Conservation (phyloP, 2,329 filamentous ascomycete species). For the Microcyclospora pomicola region DNA sequence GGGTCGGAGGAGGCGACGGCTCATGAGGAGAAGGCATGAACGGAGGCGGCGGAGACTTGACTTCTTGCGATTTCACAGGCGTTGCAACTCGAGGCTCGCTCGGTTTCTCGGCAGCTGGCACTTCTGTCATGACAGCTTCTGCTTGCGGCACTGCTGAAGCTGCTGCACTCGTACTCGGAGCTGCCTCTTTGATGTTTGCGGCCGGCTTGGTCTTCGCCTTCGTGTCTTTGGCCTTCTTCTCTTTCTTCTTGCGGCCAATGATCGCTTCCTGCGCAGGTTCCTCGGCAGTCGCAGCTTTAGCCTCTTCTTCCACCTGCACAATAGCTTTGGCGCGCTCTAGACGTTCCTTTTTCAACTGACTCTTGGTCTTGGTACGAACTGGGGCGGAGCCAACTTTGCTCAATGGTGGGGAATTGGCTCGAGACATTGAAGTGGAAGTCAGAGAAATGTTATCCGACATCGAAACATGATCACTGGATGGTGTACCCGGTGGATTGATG, state of each 20-base stretch:
- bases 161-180: constrained; percentile 11
- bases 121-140: constrained; percentile 1
- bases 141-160: constrained; percentile 14
- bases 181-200: constrained; percentile 14
- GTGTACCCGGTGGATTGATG: constrained; percentile 54
- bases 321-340: constrained; percentile 29
- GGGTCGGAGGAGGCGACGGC: constrained; percentile 20
- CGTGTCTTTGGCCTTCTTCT: constrained; percentile 46
- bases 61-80: constrained; percentile 1
- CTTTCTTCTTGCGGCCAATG: constrained; percentile 69
- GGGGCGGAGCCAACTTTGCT: constrained; percentile 54
- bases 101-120: neutral
- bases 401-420: constrained; percentile 56
- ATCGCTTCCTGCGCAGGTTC: constrained; percentile 54
- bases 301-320: constrained; percentile 37
- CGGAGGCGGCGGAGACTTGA: constrained; percentile 8
- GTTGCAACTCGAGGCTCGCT: neutral
- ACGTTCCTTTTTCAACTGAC: constrained; percentile 58
- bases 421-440: constrained; percentile 57
- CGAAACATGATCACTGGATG: constrained; percentile 59
- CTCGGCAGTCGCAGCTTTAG: constrained; percentile 23
- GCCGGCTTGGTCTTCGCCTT: constrained; percentile 15
- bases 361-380: constrained; percentile 58
- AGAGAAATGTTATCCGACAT: constrained; percentile 54
- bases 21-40: constrained; percentile 16